These are phyloP conservation scores for Hura crepitans DNA, from an alignment of 441 rosid genomes.

Conservation along the genomic window DNA sequence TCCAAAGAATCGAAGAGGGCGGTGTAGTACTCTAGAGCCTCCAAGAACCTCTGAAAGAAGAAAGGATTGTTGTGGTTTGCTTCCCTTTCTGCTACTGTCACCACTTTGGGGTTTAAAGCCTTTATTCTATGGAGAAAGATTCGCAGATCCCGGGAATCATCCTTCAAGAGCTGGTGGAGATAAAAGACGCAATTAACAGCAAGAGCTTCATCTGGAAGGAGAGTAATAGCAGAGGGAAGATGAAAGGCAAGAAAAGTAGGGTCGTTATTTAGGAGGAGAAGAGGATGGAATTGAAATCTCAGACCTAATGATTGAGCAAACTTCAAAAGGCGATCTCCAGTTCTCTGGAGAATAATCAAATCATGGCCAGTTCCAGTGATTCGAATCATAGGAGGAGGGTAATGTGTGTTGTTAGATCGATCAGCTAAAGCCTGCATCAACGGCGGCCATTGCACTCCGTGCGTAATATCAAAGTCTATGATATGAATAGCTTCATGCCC, in stretches of 20 bases:
- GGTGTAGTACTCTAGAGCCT: conserved; percentile 70
- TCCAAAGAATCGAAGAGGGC: conserved; percentile 79
- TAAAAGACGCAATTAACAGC: conserved; percentile 74
- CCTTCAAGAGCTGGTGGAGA: conserved; percentile 55
- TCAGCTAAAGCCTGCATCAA: conserved; percentile 89
- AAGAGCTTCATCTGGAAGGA: conserved; percentile 57
- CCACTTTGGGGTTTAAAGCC: conserved; percentile 60
- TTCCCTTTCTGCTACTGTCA: conserved; percentile 78
- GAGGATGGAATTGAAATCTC: conserved; percentile 69
- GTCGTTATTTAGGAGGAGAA: conserved; percentile 49
- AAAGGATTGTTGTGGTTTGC: conserved; percentile 61
- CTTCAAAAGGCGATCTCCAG: conserved; percentile 67
- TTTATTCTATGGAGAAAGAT: conserved; percentile 59
- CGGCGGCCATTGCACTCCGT: conserved; percentile 98
- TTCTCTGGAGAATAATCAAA: conserved; percentile 42
- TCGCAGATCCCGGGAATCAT: conserved; percentile 47
- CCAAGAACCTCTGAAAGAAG: conserved; percentile 62
- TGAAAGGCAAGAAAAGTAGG: conserved; percentile 38
- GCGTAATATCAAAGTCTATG: conserved; percentile 83
- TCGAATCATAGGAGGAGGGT: conserved; percentile 57
- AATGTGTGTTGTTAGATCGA: conserved; percentile 36
- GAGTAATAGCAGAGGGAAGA: conserved; percentile 43
- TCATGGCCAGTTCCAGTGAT: conserved; percentile 81
- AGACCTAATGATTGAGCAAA: conserved; percentile 76
- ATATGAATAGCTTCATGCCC: conserved; percentile 62